Evolutionary conservation across 2,329 filamentous ascomycete species (phyloP), one percentile per base, ranked within the genome.

Genomic region (Amauroascus verrucosus): DNA sequence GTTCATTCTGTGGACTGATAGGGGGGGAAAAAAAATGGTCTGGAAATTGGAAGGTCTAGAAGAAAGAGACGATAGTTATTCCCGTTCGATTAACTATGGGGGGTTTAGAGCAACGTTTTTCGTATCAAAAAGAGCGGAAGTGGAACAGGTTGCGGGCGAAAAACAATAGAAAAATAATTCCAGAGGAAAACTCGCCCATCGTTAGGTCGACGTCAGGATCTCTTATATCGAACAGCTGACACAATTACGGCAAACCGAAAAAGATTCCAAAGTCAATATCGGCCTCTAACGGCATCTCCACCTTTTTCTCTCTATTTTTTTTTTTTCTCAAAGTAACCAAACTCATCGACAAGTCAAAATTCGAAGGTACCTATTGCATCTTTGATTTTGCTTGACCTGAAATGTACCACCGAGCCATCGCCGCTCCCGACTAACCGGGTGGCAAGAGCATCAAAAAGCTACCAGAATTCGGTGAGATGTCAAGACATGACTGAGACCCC

Each of bases 381-480:
- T 7, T 22, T 18, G 4, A 3, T 9, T 48, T 35, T n/a, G 7
- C 18, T 14, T 22, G 9, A 24, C 6, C 11, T 24, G 30, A n/a
- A 3, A 48, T 33, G 45, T 48, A 48, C 45, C 45, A 35, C 45
- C 45, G 45, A 48, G 32, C 28, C 30, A 48, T 22, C 30, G 30
- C 18, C 18, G 11, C 18, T 35, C 16, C 45, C 45, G 45, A 22
- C 32, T 14, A 24, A 8, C 45, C 45, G 45, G 32, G 45, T 48
- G 45, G 45, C 45, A 35, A 47, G 32, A 16, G 5, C 8, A 35
- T 9, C 35, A 16, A 38, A 46, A 46, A 32, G 28, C 26, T 35
- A 35, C 30, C 14, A 47, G 11, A 46, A 13, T 32, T 20, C 8
- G 9, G 9, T 8, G 3, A 32, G 16, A 47, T 2, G 7, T 46